Conservation (phyloP, 306 rosid species). For the Prunus mongolica region DNA sequence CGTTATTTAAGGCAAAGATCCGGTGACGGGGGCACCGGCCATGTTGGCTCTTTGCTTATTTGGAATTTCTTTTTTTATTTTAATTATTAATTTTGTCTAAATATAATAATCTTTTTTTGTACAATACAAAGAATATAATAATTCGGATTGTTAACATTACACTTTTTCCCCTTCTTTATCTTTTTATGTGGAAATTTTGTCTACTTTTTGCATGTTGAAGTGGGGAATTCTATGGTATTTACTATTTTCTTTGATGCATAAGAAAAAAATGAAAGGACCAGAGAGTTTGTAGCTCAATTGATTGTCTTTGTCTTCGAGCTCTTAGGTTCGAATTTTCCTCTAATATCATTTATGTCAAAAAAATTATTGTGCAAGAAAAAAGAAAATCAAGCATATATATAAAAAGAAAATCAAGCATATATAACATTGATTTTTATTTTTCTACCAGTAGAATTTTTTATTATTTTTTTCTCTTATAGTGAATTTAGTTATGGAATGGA, state of each 20-base stretch:
- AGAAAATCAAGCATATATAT: too few species aligned
- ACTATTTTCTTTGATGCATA: neutral
- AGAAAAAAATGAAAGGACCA: too few species aligned
- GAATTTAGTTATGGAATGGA: neutral
- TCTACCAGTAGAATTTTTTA: too few species aligned
- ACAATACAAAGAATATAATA: too few species aligned
- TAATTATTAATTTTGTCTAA: too few species aligned
- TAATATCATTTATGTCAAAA: too few species aligned
- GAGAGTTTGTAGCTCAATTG: too few species aligned
- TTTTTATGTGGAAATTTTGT: neutral
- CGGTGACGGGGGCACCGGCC: slow-evolving; percentile 55
- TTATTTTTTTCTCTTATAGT: neutral
- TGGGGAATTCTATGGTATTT: neutral
- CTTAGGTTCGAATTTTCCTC: too few species aligned
- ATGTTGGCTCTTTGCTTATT: slow-evolving; percentile 27
- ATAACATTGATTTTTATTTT: too few species aligned
- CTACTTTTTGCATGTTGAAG: neutral
- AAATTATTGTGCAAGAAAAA: too few species aligned
- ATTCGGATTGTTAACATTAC: neutral
- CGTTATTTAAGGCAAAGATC: slow-evolving; percentile 61
- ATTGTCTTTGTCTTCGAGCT: too few species aligned
- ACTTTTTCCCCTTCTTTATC: neutral
- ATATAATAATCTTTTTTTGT: neutral
- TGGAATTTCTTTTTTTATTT: neutral
- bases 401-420: too few species aligned